Evolutionary conservation across 2,329 filamentous ascomycete species (phyloP).

Genomic region (Aplosporella prunicola): DNA sequence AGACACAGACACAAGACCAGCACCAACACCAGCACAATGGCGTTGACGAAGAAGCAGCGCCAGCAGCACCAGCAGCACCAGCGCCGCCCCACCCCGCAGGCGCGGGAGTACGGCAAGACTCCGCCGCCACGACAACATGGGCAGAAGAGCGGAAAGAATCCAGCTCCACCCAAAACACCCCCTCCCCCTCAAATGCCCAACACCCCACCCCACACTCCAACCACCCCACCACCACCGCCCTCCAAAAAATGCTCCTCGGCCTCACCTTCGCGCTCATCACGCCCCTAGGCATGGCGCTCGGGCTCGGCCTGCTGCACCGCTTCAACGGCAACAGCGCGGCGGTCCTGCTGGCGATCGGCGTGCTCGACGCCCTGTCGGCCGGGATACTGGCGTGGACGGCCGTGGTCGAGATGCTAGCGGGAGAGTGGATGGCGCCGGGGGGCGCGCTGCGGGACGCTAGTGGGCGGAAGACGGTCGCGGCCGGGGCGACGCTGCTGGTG

Average conservation of each 20-base stretch:
- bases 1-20: not conserved
- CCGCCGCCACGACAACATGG: no score
- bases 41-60: no score
- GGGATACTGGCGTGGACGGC: conserved; percentile 74
- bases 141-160: no score
- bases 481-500: conserved; percentile 44
- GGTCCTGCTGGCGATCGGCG: conserved; percentile 63
- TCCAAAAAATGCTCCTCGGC: conserved; percentile 52
- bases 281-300: conserved; percentile 71
- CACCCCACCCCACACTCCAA: not conserved
- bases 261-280: conserved; percentile 60
- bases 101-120: no score
- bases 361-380: conserved; percentile 62
- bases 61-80: no score
- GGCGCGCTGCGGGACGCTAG: conserved; percentile 42
- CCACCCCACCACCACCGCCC: not conserved
- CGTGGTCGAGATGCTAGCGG: conserved; percentile 69
- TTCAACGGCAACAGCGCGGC: conserved; percentile 66
- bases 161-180: no score
- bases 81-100: no score
- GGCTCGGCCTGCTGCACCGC: conserved; percentile 57
- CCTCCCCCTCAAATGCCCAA: no score
- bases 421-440: conserved; percentile 54
- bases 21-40: no score
- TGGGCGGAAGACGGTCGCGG: conserved; percentile 40